A percentile compares a stretch with the other conserved stretches of the same genome.
phyloP scores from a whole-genome alignment of 2,329 filamentous ascomycete species.

The Fusarium armeniacum region DNA sequence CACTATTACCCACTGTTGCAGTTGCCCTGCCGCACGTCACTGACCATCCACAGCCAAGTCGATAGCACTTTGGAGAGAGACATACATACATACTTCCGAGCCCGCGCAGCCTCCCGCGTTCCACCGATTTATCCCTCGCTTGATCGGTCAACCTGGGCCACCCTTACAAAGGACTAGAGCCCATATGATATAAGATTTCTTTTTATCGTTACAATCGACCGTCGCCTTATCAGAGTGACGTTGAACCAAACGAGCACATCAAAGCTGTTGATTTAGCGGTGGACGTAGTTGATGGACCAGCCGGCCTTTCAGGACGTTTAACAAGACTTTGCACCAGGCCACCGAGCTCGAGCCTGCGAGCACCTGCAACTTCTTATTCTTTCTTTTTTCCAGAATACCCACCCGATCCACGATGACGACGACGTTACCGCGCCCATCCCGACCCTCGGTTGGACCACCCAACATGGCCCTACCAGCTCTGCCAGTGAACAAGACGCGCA shows the following conservation, averaged over 20 bases:
- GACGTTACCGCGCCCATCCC: slow-evolving; percentile 75
- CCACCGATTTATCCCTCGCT: slow-evolving; percentile 43
- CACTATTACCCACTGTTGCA: slow-evolving; percentile 32
- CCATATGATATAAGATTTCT: slow-evolving; percentile 30
- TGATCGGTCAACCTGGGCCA: slow-evolving; percentile 35
- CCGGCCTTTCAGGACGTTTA: slow-evolving; percentile 40
- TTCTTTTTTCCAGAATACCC: slow-evolving; percentile 12
- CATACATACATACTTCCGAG: slow-evolving; percentile 29
- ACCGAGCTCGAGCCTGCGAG: slow-evolving; percentile 36
- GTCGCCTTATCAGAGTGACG: slow-evolving; percentile 23
- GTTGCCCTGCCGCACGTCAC: slow-evolving; percentile 32
- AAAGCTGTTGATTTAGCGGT: slow-evolving; percentile 15
- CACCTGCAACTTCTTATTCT: slow-evolving; percentile 29
- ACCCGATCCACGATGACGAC: slow-evolving; percentile 57
- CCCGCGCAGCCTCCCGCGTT: slow-evolving; percentile 40
- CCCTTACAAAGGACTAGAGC: slow-evolving; percentile 28
- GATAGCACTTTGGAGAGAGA: slow-evolving; percentile 37
- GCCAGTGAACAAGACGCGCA: slow-evolving; percentile 79
- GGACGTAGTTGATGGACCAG: slow-evolving; percentile 51
- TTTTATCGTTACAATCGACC: slow-evolving; percentile 12
- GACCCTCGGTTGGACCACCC: slow-evolving; percentile 78
- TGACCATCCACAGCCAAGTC: slow-evolving; percentile 43
- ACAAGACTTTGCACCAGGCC: slow-evolving; percentile 44
- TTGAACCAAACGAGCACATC: slow-evolving; percentile 36
- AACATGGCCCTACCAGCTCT: slow-evolving; percentile 80